Evolutionary conservation across 345 rosid genomes (phyloP), one percentile per base, ranked within the genome.

Genomic region (Populus alba): DNA sequence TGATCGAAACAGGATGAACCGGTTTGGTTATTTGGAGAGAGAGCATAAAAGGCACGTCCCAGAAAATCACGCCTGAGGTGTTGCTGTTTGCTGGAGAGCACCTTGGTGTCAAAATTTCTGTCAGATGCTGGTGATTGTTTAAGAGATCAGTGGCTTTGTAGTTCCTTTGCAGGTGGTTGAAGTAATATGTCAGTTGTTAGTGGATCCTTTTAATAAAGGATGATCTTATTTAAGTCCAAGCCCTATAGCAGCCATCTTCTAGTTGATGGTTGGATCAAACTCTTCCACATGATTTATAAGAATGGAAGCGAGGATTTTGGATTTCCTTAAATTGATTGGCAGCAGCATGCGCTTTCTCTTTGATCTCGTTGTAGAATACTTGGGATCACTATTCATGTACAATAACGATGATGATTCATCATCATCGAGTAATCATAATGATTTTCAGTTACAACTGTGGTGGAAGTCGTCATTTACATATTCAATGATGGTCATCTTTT

Each of bases 21-120:
- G 79, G 55, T 37, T 53, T 39, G 66, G 73, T 38, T 55, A 76
- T 68, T 66, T 57, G 55, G 79, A 76, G 49, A 68, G 79, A 51
- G 79, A 76, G 17, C 79, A 76, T 38, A 68, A 69, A 68, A 76
- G 67, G 66, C 73, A 76, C 27, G 79, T 53, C 43, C 73, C 66
- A 31, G 79, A 76, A 57, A 68, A 76, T 38, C 67, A 76, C 15
- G 51, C 39, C 22, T 76, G 73, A 68, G 39, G 17, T 29, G 25
- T 5, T 16, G 2, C 17, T 62, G 31, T 35, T 59, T 31, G 10
- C 27, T 72, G 75, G 47, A 51, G 9, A 51, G 9, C 68, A 59
- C 27, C 18, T 33, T 9, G 45, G 29, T 55, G 8, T 16, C 38
- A 17, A 43, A 43, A 11, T 17, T 31, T 20, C 27, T 68, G 11